Base-by-base conservation (phyloP, 495 filamentous ascomycete genomes). In the Zalerion maritima region DNA sequence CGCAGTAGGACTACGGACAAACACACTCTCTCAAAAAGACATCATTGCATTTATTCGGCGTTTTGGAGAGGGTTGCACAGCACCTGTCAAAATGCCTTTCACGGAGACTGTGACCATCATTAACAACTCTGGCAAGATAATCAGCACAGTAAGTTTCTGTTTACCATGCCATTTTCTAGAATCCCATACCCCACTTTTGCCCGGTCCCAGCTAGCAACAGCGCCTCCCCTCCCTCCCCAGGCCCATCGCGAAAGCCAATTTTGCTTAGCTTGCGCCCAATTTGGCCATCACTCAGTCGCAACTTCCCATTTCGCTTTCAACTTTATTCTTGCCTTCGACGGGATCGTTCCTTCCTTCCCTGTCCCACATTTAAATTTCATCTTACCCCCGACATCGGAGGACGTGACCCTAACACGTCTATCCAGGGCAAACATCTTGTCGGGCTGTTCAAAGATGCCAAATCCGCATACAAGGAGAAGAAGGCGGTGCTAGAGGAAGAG, bases 91-190 rank as follows among this genome's bases (percentile, higher is more conserved):
- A 7, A 66, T 70, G 60, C 45, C 62, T 40, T 24, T 50, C 31
- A 57, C 57, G 33, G 62, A 93, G 57, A 81, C 82, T 22, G 76
- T 94, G 45, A 82, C 82, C 31, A 80, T 94, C 32, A 72, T 94
- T 54, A 86, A 94, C 59, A 81, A 78, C 45, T 91, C 84, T 35
- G 83, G 83, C 34, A 87, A 93, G 64, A 73, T 91, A 6, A 80
- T 94, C 29, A 86, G 76, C 64, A 89, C 79, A 33, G 83, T 89
- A 69, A 54, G 80, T 57, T 23, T n/a, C 7, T 6, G 19, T 6
- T 13, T 12, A n/a, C 11, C n/a, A 29, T 31, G 14, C 14, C 25
- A 11, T 14, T 12, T 25, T 21, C 29, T 36, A 10, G 27, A n/a
- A 17, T 29, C 24, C 25, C 18, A 12, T 22, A 9, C 4, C 12